Evolutionary conservation across 768 basidiomycete genomes (phyloP), one percentile per base, ranked within the genome.

Genomic region (Naganishia antarctica): DNA sequence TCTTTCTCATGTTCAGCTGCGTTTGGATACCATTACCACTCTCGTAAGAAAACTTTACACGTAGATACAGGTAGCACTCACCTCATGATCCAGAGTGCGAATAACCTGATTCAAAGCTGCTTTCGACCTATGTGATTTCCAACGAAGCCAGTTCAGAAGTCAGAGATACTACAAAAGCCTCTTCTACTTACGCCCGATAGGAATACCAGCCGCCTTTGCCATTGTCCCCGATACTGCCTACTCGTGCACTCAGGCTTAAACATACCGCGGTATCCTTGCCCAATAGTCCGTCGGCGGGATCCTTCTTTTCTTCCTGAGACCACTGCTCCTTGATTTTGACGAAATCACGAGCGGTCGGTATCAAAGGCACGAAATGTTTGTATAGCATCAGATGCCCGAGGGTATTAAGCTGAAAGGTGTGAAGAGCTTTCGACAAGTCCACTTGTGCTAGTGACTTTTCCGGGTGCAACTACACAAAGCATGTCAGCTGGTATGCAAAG

Each of bases 81-180:
- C 74, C 68, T 80, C 80, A 45, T 78, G 78, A 61, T 80, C 77
- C 7, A 80, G 67, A 0, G 73, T 76, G 26, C 73, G 67, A 51
- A 80, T 72, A 41, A 78, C 60, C 61, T 80, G 79, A 64, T 81
- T 81, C 32, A 78, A 65, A 1, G 80, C 80, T 1, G 80, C 77
- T 68, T 81, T 81, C 25, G 80, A 80, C 2, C 79, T 78, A 53
- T 60, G 13, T 31, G 47, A 49, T 23, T 49, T 50, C 57, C 63
- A 58, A 61, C 34, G n/a, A n/a, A n/a, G n/a, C n/a, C n/a, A 57
- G 58, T 63, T 21, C 26, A 5, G 4, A 23, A 11, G 21, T 32
- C 29, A 16, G 29, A 47, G 21, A 3, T 26, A 4, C 16, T n/a
- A n/a, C n/a, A n/a, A 1, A 25, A 32, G 18, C 32, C 25, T 21